phyloP scores from a whole-genome alignment of 352 stramenopile genomes.

The Globisporangium alternatum region DNA sequence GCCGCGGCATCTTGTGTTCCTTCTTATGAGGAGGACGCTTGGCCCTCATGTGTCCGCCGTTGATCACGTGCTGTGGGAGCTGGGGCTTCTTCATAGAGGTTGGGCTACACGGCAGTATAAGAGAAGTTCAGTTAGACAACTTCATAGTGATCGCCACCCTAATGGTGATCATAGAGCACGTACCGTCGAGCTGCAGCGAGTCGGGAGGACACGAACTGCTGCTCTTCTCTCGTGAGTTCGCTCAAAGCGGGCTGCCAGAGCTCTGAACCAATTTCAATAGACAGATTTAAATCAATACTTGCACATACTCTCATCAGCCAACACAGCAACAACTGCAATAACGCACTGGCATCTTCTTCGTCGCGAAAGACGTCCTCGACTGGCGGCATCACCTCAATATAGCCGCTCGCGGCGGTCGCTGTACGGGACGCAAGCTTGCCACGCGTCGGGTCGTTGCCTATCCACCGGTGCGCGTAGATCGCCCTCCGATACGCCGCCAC shows the following conservation, averaged over 20 bases:
- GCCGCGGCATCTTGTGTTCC: constrained; percentile 42
- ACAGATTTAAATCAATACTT: not conserved
- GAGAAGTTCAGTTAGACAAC: not conserved
- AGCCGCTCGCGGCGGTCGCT: constrained; percentile 26
- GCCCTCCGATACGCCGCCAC: constrained; percentile 59
- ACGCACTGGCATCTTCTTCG: constrained; percentile 35
- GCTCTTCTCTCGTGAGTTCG: constrained; percentile 66
- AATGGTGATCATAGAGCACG: constrained; percentile 7
- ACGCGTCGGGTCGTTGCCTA: constrained; percentile 41
- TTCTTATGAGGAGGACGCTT: constrained; percentile 27
- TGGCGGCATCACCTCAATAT: constrained; percentile 51
- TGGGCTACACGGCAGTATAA: constrained; percentile 24
- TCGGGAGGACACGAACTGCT: constrained; percentile 59
- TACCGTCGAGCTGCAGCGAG: constrained; percentile 35
- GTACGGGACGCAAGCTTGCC: constrained; percentile 17
- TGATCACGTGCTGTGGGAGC: constrained; percentile 15
- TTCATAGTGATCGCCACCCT: not conserved
- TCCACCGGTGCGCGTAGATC: constrained; percentile 49
- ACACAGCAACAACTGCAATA: not conserved
- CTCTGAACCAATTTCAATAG: constrained; percentile 22
- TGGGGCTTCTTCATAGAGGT: constrained; percentile 41
- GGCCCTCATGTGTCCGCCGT: constrained; percentile 21
- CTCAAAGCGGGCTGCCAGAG: constrained; percentile 72
- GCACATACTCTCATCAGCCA: not conserved
- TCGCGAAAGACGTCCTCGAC: constrained; percentile 51